Base-by-base conservation (phyloP, 106 monocot genomes). In the Dioscorea zingiberensis region DNA sequence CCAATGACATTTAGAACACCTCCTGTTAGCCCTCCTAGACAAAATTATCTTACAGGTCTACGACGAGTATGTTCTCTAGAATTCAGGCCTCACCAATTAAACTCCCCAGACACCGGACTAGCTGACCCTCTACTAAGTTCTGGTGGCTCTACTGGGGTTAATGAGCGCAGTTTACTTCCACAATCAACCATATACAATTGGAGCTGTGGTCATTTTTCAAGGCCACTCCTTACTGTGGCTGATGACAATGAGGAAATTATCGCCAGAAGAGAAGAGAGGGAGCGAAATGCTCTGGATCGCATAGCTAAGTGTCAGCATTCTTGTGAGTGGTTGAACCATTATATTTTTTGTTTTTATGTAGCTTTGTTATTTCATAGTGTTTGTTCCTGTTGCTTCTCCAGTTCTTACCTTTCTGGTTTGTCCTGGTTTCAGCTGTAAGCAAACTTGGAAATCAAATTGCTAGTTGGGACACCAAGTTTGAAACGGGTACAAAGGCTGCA, bases 131-230 rank as follows among this genome's bases (percentile, higher is more conserved):
- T 83, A 64, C n/a, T 88, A 73, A 76, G 85, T 71, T 73, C 83
- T 64, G 60, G 60, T 24, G 81, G 74, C 69, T 82, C 74, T 22
- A 68, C 76, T 49, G 77, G 69, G 29, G 70, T 44, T 68, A 63
- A 77, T 64, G 92, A 89, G 24, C 85, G 71, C 9, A 86, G 85
- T 78, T 66, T 97, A 55, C 88, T 92, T 51, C 97, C 92, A 51
- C 91, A 92, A 48, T 97, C 97, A 48, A 77, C 69, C 47, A 92
- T 92, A 49, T 97, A 92, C 79, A 92, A 77, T 62, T 97, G 97
- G 97, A 97, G 92, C n/a, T 92, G 92, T 81, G 88, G 97, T 49
- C 97, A 97, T 79, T 97, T 97, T 76, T 88, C 97, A 8, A 83
- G 86, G 62, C 97, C 97, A 49, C 92, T 92, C 72, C 81, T 97